phyloP scores from a whole-genome alignment of 345 rosid genomes.

The Acer yangbiense region DNA sequence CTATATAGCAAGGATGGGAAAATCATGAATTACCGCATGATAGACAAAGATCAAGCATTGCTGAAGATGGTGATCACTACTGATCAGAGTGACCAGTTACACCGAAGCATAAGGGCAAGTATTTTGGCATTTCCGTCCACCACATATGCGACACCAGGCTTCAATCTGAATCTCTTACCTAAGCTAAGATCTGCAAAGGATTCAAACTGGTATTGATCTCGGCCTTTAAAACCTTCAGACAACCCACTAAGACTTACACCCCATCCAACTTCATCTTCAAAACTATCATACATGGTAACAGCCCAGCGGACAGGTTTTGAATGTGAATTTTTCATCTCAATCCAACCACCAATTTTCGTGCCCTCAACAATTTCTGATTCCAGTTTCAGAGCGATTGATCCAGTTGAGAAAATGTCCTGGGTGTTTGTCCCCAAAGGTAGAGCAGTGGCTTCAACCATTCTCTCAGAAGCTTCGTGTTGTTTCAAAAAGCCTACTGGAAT shows the following conservation, averaged over 20 bases:
- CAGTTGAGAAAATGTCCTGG: constrained; percentile 26
- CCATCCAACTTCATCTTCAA: constrained; percentile 79
- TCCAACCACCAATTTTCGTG: constrained; percentile 70
- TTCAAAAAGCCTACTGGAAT: constrained; percentile 51
- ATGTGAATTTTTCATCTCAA: constrained; percentile 60
- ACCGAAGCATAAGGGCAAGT: constrained; percentile 66
- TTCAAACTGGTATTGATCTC: constrained; percentile 63
- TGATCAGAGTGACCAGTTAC: constrained; percentile 79
- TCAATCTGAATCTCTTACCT: constrained; percentile 52
- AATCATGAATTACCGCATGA: background rate
- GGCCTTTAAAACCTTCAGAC: constrained; percentile 38
- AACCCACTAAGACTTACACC: constrained; percentile 65
- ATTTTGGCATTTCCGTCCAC: constrained; percentile 48
- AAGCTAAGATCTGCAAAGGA: constrained; percentile 57
- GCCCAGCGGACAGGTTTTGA: constrained; percentile 59
- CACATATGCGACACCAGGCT: constrained; percentile 69
- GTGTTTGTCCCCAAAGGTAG: constrained; percentile 23
- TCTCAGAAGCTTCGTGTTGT: constrained; percentile 23
- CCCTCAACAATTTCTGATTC: constrained; percentile 64
- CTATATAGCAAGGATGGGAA: constrained; percentile 6
- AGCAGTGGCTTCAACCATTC: constrained; percentile 30
- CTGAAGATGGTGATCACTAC: background rate
- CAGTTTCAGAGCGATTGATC: constrained; percentile 62
- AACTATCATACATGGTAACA: constrained; percentile 51
- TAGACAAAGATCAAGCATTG: background rate